These are phyloP conservation scores for Pilatotrama ljubarskyi DNA, from an alignment of 768 basidiomycete species.

Conservation along the genomic window DNA sequence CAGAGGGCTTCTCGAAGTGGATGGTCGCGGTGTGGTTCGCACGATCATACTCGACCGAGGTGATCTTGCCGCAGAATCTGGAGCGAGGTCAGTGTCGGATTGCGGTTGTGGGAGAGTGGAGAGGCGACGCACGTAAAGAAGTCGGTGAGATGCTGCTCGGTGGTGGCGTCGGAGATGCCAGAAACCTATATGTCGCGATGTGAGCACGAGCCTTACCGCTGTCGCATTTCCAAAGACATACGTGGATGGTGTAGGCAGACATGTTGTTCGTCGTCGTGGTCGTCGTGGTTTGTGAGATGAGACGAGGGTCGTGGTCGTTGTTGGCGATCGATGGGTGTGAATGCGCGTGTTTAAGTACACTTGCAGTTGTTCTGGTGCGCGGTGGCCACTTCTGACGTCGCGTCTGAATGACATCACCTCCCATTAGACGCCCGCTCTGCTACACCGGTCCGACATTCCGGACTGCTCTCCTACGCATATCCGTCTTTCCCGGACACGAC, in stretches of 20 bases:
- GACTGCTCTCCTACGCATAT: not conserved
- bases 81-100: not conserved
- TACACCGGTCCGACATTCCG: too few relatives aligned
- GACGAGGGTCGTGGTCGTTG: not conserved
- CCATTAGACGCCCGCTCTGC: not conserved
- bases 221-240: not conserved
- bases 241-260: conserved; percentile 26
- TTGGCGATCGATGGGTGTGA: conserved; percentile 3
- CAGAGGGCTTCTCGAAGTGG: conserved; percentile 79
- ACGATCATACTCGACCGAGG: conserved; percentile 57
- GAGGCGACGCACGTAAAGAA: conserved; percentile 71
- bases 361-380: too few relatives aligned
- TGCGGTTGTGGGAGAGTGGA: not conserved
- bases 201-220: not conserved
- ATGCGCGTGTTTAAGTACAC: too few relatives aligned
- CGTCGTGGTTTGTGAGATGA: not conserved
- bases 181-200: conserved; percentile 54
- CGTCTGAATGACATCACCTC: not conserved
- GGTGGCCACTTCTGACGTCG: not conserved
- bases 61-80: conserved; percentile 91
- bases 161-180: conserved; percentile 65
- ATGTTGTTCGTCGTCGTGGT: conserved; percentile 17
- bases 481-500: conserved; percentile 12
- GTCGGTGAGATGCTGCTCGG: conserved; percentile 66
- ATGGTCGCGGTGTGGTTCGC: conserved; percentile 60